Percentiles rank a stretch among this genome's conserved stretches.
Conservation (phyloP, 1,139 yeast species). For the Wickerhamomyces sp. region DNA sequence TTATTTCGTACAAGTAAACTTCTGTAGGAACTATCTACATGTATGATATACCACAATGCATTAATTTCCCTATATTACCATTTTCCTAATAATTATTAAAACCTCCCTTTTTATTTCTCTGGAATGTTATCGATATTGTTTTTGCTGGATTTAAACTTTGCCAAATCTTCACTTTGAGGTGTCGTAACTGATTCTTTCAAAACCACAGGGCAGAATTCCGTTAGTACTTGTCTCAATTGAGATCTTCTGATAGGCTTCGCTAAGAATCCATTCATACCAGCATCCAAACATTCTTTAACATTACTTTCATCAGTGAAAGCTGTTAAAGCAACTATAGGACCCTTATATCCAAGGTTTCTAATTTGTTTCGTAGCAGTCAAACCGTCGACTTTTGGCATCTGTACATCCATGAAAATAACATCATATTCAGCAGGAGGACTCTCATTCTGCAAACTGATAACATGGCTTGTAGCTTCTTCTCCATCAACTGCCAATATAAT, state of each 20-base stretch:
- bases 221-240: slow-evolving; percentile 47
- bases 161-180: slow-evolving; percentile 3
- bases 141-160: background rate
- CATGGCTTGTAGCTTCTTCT: slow-evolving; percentile 65
- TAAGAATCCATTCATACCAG: slow-evolving; percentile 87
- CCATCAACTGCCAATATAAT: slow-evolving; percentile 85
- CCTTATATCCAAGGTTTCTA: slow-evolving; percentile 58
- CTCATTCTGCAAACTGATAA: slow-evolving; percentile 2
- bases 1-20: background rate
- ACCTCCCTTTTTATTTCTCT: too few species aligned
- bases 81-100: too few species aligned
- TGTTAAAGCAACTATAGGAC: slow-evolving; percentile 88
- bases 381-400: slow-evolving; percentile 94
- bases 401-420: slow-evolving; percentile 91
- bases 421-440: slow-evolving; percentile 35
- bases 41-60: too few species aligned
- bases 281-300: slow-evolving; percentile 67
- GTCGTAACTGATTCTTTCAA: slow-evolving; percentile 2
- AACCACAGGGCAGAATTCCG: slow-evolving; percentile 30
- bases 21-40: background rate
- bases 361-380: slow-evolving; percentile 74
- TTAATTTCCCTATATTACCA: too few species aligned
- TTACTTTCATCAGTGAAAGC: slow-evolving; percentile 92
- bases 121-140: too few species aligned
- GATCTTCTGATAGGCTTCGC: slow-evolving; percentile 81